Evolutionary conservation across 139 green algal species (phyloP), one percentile per base, ranked within the genome.

Genomic region (Trebouxia sp.): DNA sequence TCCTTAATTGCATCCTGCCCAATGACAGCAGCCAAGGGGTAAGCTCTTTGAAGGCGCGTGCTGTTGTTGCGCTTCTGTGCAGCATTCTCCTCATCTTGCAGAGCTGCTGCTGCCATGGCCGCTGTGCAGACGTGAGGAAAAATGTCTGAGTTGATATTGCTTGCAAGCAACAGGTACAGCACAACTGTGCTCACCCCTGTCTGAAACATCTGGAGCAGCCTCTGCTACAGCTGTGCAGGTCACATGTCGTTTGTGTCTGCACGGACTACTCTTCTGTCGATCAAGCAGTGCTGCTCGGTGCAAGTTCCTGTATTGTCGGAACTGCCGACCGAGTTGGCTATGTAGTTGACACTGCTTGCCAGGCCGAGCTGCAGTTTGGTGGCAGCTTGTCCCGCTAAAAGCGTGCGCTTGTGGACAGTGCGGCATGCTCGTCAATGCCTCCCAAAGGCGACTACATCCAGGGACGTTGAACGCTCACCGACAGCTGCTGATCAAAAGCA

Each of bases 1-100:
- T 94, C 83, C 89, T 99, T 99, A 82, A 99, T 97, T 38, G 86
- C 56, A 84, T 99, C 95, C 89, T 98, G 93, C 20, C 94, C 95
- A 15, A 98, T 90, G 6, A 98, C 93, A 17, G 91, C 90, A 8
- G 94, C 85, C 28, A 98, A 88, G 3, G 95, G 95, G 78, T 93
- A 96, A 39, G 89, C 85, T 38, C 93, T 86, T 22, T 85, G 62
- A 35, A 92, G 65, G 11, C 65, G 78, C 12, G 47, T 76, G 39
- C 38, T 50, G 28, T 55, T 48, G 32, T 72, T 39, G 30, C 47
- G 30, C 38, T 45, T 62, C 20, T 82, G 41, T n/a, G 70, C 56
- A 82, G 30, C 28, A 35, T 70, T 26, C 45, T 69, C 37, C 26
- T 69, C 76, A 32, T 70, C 43, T 56, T 38, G 51, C 51, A 81